Conservation (phyloP, 441 rosid species). For the Brassica balearica region DNA sequence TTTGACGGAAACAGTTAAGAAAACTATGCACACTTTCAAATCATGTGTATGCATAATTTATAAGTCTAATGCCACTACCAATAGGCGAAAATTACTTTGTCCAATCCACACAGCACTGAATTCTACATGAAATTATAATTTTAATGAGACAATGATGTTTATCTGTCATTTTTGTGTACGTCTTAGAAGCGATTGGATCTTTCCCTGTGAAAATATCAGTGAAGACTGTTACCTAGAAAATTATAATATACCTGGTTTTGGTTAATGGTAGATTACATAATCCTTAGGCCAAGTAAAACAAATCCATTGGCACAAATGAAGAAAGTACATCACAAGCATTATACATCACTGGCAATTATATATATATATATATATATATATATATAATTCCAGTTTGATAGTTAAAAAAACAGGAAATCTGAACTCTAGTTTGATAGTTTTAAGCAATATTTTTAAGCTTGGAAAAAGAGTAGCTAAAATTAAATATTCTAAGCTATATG, state of each 20-base stretch:
- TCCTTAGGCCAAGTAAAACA: constrained; percentile 3
- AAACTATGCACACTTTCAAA: neutral
- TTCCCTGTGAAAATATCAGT: neutral
- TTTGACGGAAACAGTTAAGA: neutral
- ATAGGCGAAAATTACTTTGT: neutral
- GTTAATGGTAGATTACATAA: constrained; percentile 26
- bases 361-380: no score
- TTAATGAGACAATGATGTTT: constrained; percentile 25
- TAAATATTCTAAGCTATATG: no score
- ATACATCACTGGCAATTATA: neutral
- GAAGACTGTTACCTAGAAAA: constrained; percentile 4
- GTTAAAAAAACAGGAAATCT: no score
- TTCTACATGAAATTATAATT: constrained; percentile 26
- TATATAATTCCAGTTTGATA: no score
- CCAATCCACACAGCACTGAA: neutral
- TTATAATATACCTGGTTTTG: neutral
- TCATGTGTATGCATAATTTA: neutral
- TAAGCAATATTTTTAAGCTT: no score
- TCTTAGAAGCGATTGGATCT: constrained; percentile 9
- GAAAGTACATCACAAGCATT: neutral
- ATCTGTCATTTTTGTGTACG: constrained; percentile 30
- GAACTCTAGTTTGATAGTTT: no score
- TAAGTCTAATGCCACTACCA: neutral
- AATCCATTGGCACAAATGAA: neutral
- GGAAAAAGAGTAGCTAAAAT: no score